These are phyloP conservation scores for Phytophthora podocarpi DNA, from an alignment of 352 stramenopile species.

Conservation along the genomic window DNA sequence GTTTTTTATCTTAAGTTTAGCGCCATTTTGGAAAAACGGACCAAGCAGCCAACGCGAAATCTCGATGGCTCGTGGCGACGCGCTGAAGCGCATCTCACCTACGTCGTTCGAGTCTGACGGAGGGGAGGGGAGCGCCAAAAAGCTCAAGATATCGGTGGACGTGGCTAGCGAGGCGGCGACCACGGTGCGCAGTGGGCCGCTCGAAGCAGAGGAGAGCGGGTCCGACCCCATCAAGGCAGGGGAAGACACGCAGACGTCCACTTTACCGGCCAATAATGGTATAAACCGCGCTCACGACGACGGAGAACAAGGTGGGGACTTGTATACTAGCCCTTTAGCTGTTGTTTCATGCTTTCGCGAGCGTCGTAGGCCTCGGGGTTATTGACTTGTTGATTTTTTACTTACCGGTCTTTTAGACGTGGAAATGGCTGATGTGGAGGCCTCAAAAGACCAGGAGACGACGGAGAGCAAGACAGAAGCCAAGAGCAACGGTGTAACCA, in stretches of 20 bases:
- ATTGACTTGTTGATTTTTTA: constrained; percentile 28
- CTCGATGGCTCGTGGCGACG: constrained; percentile 30
- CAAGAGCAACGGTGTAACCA: not conserved
- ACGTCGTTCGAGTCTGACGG: constrained; percentile 18
- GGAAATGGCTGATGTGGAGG: constrained; percentile 23
- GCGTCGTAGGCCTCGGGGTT: not conserved
- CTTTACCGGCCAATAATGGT: constrained; percentile 3
- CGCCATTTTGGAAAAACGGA: constrained; percentile 28
- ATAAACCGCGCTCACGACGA: not conserved
- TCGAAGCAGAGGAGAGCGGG: constrained; percentile 14
- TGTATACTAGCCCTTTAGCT: constrained; percentile 3
- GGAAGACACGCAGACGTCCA: constrained; percentile 15
- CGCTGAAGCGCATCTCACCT: constrained; percentile 29
- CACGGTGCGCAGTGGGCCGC: constrained; percentile 5
- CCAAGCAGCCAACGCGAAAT: constrained; percentile 18
- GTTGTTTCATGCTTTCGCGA: constrained; percentile 17
- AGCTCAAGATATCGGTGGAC: constrained; percentile 14
- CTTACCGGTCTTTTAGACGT: constrained; percentile 20
- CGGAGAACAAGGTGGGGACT: constrained; percentile 7
- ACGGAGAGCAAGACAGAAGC: not conserved
- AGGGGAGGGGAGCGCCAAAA: constrained; percentile 23
- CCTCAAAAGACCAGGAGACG: not conserved
- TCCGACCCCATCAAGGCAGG: constrained; percentile 9
- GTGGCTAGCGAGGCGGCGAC: not conserved
- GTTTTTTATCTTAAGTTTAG: constrained; percentile 21